Evolutionary conservation across 495 filamentous ascomycete species (phyloP).

Genomic region (Xylaria intraflava): DNA sequence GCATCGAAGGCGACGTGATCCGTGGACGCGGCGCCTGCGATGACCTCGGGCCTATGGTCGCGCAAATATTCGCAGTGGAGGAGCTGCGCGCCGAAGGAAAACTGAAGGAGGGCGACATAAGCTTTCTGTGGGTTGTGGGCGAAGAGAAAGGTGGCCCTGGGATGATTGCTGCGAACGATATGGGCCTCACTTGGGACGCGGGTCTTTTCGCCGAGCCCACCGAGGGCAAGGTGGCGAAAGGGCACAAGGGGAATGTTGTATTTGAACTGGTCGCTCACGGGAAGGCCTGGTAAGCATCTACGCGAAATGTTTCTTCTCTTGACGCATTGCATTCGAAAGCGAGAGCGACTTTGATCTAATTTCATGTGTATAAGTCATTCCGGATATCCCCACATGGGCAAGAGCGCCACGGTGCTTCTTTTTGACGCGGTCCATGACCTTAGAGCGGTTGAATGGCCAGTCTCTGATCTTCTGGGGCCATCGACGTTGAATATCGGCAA

Average conservation of each 20-base stretch:
- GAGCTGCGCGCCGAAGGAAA: slow-evolving; percentile 41
- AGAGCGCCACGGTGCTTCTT: slow-evolving; percentile 59
- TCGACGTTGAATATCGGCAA: slow-evolving; percentile 66
- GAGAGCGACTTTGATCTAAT: background rate
- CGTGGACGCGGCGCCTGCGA: slow-evolving; percentile 64
- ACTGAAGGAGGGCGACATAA: slow-evolving; percentile 38
- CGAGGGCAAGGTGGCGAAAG: slow-evolving; percentile 59
- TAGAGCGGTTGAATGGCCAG: slow-evolving; percentile 52
- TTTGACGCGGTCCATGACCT: slow-evolving; percentile 52
- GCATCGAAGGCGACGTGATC: slow-evolving; percentile 38
- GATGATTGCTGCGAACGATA: slow-evolving; percentile 51
- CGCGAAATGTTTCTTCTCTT: background rate
- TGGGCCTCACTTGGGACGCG: slow-evolving; percentile 47
- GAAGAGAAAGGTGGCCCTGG: slow-evolving; percentile 65
- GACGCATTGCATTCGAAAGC: background rate
- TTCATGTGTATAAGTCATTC: slow-evolving; percentile 42
- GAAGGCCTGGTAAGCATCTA: slow-evolving; percentile 41
- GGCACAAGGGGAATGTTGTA: slow-evolving; percentile 64
- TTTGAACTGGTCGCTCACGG: slow-evolving; percentile 55
- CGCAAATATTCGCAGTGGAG: slow-evolving; percentile 51
- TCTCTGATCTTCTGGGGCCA: slow-evolving; percentile 57
- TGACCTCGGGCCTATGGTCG: slow-evolving; percentile 63
- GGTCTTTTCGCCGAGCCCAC: slow-evolving; percentile 74
- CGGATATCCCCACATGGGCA: slow-evolving; percentile 67
- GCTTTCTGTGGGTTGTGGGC: slow-evolving; percentile 67